Evolutionary conservation across 805 yeast genomes (phyloP), one percentile per base, ranked within the genome.

Genomic region (Lipomyces spencermartinsiae): DNA sequence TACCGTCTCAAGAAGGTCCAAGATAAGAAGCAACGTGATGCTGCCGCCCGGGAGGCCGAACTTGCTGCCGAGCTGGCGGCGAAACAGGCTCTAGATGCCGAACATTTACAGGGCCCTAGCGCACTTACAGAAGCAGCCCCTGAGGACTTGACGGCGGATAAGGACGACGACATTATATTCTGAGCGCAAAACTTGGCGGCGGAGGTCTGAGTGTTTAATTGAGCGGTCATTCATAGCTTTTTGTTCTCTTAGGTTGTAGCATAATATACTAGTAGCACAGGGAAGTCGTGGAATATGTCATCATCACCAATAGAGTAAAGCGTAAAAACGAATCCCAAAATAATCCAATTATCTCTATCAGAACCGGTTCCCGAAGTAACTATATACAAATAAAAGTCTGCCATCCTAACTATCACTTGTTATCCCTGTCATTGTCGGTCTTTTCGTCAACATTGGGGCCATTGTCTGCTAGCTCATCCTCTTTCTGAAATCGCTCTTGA

Each of bases 1-100:
- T 95, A 93, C 82, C 85, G 99, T 76, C 86, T 94, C 82, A 95
- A 95, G 84, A 94, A 94, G 80, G 97, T 94, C 63, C 97, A 93
- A 80, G 97, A 91, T 77, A 92, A 92, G 88, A 93, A 93, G 80
- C 97, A 92, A 80, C 85, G 87, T 66, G 94, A 91, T 63, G 85
- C 84, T 25, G 93, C 91, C 2, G 85, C 83, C 29, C 83, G 84
- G 33, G 95, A 89, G 71, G 78, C 78, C 22, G 77, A 74, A 60
- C 71, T 72, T 31, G 69, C 71, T 39, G 74, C 78, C 62, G 62
- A 59, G n/a, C 53, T 19, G 16, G 73, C 72, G 16, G 71, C 71
- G 12, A 49, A 67, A 60, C 67, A 43, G 4, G 73, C 64, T 46
- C 39, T 33, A 63, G 61, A 79, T 72, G 51, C 77, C 72, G 65